Evolutionary conservation across 768 basidiomycete species (phyloP).

Genomic region (Epithele typhae): DNA sequence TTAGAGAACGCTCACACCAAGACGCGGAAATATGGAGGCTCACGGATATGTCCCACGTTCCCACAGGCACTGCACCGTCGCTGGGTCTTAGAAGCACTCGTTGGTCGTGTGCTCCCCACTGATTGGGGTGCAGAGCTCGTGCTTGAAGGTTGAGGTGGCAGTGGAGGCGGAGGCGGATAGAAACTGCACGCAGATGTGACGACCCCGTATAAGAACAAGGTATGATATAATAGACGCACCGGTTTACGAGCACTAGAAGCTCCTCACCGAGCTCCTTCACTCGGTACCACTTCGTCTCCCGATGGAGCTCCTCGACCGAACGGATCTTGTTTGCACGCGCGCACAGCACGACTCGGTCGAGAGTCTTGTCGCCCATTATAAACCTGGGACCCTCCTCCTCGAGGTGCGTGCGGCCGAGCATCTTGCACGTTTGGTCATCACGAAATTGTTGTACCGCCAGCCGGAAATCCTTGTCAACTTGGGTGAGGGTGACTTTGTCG

Average conservation of each 20-base stretch:
- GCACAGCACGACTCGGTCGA: conserved; percentile 22
- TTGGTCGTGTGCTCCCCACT: too few relatives aligned
- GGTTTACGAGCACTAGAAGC: not conserved
- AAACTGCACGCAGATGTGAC: too few relatives aligned
- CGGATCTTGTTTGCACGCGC: conserved; percentile 21
- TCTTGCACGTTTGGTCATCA: not conserved
- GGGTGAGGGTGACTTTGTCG: too few relatives aligned
- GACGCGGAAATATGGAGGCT: too few relatives aligned
- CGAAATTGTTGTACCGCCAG: conserved; percentile 15
- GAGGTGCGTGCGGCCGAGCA: conserved; percentile 5
- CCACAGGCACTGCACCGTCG: too few relatives aligned
- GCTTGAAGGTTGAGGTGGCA: too few relatives aligned
- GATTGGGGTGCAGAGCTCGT: too few relatives aligned
- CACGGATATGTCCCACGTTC: too few relatives aligned
- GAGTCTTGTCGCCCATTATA: conserved; percentile 17
- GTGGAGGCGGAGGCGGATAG: too few relatives aligned
- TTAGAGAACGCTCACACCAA: too few relatives aligned
- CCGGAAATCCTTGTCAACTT: conserved; percentile 7
- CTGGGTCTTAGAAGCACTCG: too few relatives aligned
- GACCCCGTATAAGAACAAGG: too few relatives aligned
- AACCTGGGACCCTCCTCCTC: conserved; percentile 15
- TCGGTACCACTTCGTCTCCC: conserved; percentile 21
- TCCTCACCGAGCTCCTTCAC: conserved; percentile 5
- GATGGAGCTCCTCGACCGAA: conserved; percentile 7
- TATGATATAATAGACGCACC: not conserved